Conservation (phyloP, 2,329 filamentous ascomycete genomes). For the Daldinia eschscholtzii region DNA sequence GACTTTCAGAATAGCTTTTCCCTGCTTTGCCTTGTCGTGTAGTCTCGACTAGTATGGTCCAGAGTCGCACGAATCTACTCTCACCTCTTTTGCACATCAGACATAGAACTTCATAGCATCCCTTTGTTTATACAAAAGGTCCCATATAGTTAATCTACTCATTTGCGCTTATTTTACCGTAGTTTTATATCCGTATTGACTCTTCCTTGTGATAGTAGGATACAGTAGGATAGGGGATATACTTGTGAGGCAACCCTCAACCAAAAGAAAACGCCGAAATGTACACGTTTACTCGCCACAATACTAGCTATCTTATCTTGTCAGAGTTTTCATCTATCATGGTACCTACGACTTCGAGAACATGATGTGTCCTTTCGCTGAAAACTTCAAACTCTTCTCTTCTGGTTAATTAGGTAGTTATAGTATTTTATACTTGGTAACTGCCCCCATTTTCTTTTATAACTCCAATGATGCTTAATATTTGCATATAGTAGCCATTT, state of each 20-base stretch:
- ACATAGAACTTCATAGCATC: not conserved
- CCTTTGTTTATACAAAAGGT: not conserved
- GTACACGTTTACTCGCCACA: not conserved
- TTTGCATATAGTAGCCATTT: not conserved
- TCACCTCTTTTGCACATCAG: not conserved
- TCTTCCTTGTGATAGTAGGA: not conserved
- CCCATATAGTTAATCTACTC: too few species aligned
- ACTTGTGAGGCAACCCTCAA: not conserved
- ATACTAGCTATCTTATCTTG: not conserved
- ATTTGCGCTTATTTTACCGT: not conserved
- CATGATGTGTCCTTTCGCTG: not conserved
- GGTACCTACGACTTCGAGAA: not conserved
- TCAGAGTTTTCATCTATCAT: not conserved
- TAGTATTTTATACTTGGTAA: not conserved
- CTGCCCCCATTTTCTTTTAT: not conserved
- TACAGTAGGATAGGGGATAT: not conserved
- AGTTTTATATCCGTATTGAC: not conserved
- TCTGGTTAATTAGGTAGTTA: not conserved
- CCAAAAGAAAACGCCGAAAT: not conserved
- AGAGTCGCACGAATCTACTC: not conserved
- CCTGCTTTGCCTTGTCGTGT: not conserved
- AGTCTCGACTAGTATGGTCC: not conserved
- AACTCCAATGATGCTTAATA: not conserved
- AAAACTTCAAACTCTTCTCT: not conserved
- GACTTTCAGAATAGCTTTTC: not conserved